Base-by-base conservation (phyloP, 2,329 filamentous ascomycete species). In the Incumbomyces lentus region DNA sequence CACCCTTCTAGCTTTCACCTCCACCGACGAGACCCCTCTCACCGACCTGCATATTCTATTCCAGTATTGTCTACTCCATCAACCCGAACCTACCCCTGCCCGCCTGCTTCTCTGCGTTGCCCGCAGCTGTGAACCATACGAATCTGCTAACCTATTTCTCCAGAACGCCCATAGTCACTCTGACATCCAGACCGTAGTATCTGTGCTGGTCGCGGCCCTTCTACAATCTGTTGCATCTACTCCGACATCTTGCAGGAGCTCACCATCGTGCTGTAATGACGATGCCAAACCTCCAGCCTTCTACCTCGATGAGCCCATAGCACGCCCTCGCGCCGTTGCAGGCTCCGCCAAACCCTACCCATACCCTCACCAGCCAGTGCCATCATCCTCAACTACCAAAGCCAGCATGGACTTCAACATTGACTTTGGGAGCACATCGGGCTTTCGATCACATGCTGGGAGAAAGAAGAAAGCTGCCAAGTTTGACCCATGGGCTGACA, bases 401-500 rank as follows among this genome's bases (percentile, higher is more conserved):
- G 38, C 14, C 33, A 34, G 29, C 32, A 57, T 57, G 55, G 53
- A 57, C 43, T 49, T 42, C 36, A 52, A 51, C 31, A 47, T 74
- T 53, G 61, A 79, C 73, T 61, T 58, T 34, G 54, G 50, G n/a
- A 50, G 57, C 38, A 49, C 55, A 5, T 53, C 55, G n/a, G 55
- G 52, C 19, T 45, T 60, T 39, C 54, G 55, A 29, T 53, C 55
- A 22, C 51, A 49, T 16, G 54, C 35, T 11, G 59, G 54, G 22
- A 62, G 60, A 42, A 82, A 82, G 63, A 71, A 71, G 52, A 68
- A 68, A 31, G 63, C 64, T 29, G 70, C 71, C 51, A 59, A 64
- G 35, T 61, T 59, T 54, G 59, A 54, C 46, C 68, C 68, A 52
- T 69, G 65, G 64, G 62, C 55, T 43, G 68, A 69, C 14, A 68